Evolutionary conservation across 2,329 filamentous ascomycete species (phyloP).

Genomic region (Fonsecaea pedrosoi): DNA sequence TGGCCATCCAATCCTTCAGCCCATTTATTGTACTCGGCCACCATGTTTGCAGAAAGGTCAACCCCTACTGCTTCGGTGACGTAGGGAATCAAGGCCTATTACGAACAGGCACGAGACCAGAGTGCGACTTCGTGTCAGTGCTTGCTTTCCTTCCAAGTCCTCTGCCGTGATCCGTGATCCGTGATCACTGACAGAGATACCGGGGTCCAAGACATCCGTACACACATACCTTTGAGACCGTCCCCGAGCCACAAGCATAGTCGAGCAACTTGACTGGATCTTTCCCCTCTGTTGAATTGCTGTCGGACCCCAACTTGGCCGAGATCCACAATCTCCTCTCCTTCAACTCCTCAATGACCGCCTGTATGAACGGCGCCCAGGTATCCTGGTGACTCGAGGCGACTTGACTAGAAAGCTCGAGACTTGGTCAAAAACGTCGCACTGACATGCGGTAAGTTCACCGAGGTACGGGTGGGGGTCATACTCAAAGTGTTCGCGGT

Average conservation of each 20-base stretch:
- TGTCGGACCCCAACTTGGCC: neutral
- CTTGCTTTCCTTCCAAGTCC: neutral
- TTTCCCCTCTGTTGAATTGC: neutral
- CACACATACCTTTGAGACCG: constrained; percentile 65
- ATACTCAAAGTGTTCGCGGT: constrained; percentile 2
- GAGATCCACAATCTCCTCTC: constrained; percentile 2
- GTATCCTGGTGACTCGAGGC: constrained; percentile 5
- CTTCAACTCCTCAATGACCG: constrained; percentile 1
- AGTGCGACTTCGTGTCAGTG: neutral
- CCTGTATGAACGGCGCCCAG: constrained; percentile 4
- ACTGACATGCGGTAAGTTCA: neutral
- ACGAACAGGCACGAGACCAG: neutral
- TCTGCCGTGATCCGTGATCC: too few species aligned
- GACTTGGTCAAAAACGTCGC: neutral
- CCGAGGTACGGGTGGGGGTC: neutral
- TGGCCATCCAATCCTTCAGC: constrained; percentile 59
- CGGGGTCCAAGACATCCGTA: too few species aligned
- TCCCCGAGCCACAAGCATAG: constrained; percentile 75
- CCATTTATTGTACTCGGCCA: constrained; percentile 67
- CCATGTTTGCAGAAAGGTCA: constrained; percentile 74
- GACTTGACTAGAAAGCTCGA: constrained; percentile 2
- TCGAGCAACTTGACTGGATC: constrained; percentile 65
- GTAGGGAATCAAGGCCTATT: constrained; percentile 63
- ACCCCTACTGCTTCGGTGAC: constrained; percentile 70
- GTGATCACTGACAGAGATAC: too few species aligned